Evolutionary conservation across 78 protist genomes (phyloP).

Genomic region (Dictyostelium citrinum): DNA sequence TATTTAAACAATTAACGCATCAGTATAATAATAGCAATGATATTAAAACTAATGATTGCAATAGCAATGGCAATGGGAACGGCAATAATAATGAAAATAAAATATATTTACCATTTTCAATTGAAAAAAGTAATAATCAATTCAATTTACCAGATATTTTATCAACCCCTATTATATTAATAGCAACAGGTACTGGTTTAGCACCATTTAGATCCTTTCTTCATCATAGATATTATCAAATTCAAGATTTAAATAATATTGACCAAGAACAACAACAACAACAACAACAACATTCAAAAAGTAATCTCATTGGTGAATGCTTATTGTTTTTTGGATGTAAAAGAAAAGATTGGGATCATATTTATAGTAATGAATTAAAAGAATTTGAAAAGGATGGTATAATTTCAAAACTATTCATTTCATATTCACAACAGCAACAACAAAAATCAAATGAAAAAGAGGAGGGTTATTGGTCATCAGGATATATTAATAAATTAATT

Average conservation of each 20-base stretch:
- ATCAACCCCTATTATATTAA: constrained; percentile 25
- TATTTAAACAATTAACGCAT: not conserved
- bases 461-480: not conserved
- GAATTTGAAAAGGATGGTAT: constrained; percentile 39
- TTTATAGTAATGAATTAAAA: constrained; percentile 15
- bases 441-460: not conserved
- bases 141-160: constrained; percentile 30
- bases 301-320: constrained; percentile 7
- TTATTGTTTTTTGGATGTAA: constrained; percentile 64
- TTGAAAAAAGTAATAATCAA: not conserved
- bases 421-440: not conserved
- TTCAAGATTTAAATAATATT: not conserved
- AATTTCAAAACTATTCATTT: constrained; percentile 7
- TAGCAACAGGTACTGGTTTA: constrained; percentile 62
- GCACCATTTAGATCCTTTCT: constrained; percentile 65
- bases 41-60: not conserved
- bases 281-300: no score
- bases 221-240: constrained; percentile 11
- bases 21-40: not conserved
- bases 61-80: not conserved
- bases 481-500: not conserved
- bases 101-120: constrained; percentile 16
- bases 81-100: not conserved
- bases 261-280: not conserved
- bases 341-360: constrained; percentile 56